Evolutionary conservation across 768 basidiomycete genomes (phyloP), one percentile per base, ranked within the genome.

Genomic region (Tricholoma furcatifolium): DNA sequence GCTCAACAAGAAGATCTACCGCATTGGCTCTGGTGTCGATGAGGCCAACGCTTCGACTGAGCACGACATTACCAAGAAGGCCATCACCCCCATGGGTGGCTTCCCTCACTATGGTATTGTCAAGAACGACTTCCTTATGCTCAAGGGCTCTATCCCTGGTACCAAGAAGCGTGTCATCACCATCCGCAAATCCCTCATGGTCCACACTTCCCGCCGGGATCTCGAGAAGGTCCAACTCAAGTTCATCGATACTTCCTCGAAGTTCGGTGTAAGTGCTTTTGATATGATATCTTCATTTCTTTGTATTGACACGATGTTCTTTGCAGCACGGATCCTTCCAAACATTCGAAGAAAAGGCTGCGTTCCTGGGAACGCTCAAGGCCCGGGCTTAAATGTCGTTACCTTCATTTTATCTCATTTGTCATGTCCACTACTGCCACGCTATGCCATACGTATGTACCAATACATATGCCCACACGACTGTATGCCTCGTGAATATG

Each of bases 71-170:
- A 96, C 93, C 63, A 84, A 91, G 77, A 97, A 97, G 81, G 59
- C 75, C 56, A 95, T 96, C 70, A 98, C 91, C 52, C 97, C 97
- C 48, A 83, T 98, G 85, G 97, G 97, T 79, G 97, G 96, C 68
- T 99, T 96, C 88, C 93, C 94, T 53, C 93, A 97, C 70, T 98
- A 98, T 72, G 95, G 96, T 83, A 82, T 97, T 67, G 89, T 98
- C 77, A 95, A 91, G 83, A 96, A 97, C 80, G 97, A 98, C 72
- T 99, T 87, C 82, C 74, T 99, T 65, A 85, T 99, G 74, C 79
- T 98, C 74, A 98, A 98, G 81, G 96, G 96, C 58, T 93, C 87
- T 48, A 81, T 94, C 60, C 91, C 93, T 54, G 97, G 96, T 63
- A 94, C 92, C 70, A 93, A 92, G 82, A 98, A 98, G 82, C 92